Evolutionary conservation across 768 basidiomycete species (phyloP).

Genomic region (Obba rivulosa): DNA sequence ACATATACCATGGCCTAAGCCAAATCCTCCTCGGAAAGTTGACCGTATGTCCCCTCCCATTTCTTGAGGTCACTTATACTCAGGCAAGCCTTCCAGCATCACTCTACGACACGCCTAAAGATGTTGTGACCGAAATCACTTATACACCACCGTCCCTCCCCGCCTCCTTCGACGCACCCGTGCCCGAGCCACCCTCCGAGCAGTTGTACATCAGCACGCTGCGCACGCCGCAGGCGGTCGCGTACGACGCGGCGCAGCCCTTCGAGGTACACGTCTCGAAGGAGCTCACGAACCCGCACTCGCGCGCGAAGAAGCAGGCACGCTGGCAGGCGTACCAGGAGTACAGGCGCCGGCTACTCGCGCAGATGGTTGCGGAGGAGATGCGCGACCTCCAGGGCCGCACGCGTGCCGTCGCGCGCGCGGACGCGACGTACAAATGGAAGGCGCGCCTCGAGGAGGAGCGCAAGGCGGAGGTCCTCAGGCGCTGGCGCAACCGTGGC

Average conservation of each 20-base stretch:
- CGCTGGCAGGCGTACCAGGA: slow-evolving; percentile 62
- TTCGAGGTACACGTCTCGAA: slow-evolving; percentile 60
- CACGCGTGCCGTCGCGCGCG: slow-evolving; percentile 54
- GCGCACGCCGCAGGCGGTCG: slow-evolving; percentile 32
- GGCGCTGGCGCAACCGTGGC: slow-evolving; percentile 41
- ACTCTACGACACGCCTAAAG: slow-evolving; percentile 59
- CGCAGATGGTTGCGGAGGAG: slow-evolving; percentile 42
- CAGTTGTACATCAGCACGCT: slow-evolving; percentile 52
- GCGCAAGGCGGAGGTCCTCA: slow-evolving; percentile 55
- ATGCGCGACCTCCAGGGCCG: slow-evolving; percentile 55
- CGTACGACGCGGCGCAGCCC: slow-evolving; percentile 48
- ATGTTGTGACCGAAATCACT: slow-evolving; percentile 62
- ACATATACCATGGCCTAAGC: slow-evolving; percentile 68
- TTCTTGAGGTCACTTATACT: neutral
- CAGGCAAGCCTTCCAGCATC: slow-evolving; percentile 33
- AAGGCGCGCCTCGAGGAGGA: slow-evolving; percentile 53
- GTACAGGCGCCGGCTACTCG: slow-evolving; percentile 44
- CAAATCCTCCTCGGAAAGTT: slow-evolving; percentile 31
- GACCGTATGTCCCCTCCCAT: slow-evolving; percentile 31
- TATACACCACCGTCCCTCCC: slow-evolving; percentile 59
- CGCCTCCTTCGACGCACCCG: slow-evolving; percentile 10
- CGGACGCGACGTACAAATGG: slow-evolving; percentile 76
- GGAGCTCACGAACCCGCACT: slow-evolving; percentile 79
- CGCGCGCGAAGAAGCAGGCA: slow-evolving; percentile 74
- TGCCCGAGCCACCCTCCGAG: slow-evolving; percentile 30